phyloP scores from a whole-genome alignment of 1,284 basidiomycete species.

The Testicularia cyperi region DNA sequence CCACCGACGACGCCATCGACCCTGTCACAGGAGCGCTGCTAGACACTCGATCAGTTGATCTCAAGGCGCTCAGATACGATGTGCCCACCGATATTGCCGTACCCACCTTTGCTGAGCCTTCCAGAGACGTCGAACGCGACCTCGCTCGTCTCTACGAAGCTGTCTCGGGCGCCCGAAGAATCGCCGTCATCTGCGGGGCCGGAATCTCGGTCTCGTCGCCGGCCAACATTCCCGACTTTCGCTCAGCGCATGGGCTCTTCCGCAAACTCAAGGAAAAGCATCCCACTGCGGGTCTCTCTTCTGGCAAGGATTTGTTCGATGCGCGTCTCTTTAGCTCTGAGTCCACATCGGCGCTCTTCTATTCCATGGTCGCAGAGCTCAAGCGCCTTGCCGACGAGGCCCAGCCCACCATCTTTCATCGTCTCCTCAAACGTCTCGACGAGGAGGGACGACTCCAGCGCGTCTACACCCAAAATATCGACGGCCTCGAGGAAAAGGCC shows the following conservation, averaged over 20 bases:
- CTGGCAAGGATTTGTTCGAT: conserved; percentile 87
- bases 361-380: conserved; percentile 88
- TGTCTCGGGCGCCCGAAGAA: conserved; percentile 74
- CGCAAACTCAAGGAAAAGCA: conserved; percentile 74
- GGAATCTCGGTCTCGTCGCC: conserved; percentile 77
- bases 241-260: conserved; percentile 80
- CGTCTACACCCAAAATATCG: conserved; percentile 93
- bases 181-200: conserved; percentile 85
- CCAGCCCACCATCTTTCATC: conserved; percentile 80
- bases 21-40: conserved; percentile 1
- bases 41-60: conserved; percentile 5
- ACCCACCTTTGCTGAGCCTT: conserved; percentile 33
- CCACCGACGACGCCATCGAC: neutral
- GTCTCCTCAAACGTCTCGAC: conserved; percentile 81
- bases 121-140: conserved; percentile 45
- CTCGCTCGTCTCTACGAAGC: conserved; percentile 60
- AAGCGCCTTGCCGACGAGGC: conserved; percentile 78
- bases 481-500: conserved; percentile 80
- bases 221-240: conserved; percentile 89
- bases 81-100: conserved; percentile 32
- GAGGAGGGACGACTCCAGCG: conserved; percentile 79
- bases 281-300: conserved; percentile 69
- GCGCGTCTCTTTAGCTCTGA: conserved; percentile 74
- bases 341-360: conserved; percentile 81
- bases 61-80: conserved; percentile 41